Evolutionary conservation across 2,329 filamentous ascomycete species (phyloP), one percentile per base, ranked within the genome.

Genomic region (Neophaeococcomyces aloes): DNA sequence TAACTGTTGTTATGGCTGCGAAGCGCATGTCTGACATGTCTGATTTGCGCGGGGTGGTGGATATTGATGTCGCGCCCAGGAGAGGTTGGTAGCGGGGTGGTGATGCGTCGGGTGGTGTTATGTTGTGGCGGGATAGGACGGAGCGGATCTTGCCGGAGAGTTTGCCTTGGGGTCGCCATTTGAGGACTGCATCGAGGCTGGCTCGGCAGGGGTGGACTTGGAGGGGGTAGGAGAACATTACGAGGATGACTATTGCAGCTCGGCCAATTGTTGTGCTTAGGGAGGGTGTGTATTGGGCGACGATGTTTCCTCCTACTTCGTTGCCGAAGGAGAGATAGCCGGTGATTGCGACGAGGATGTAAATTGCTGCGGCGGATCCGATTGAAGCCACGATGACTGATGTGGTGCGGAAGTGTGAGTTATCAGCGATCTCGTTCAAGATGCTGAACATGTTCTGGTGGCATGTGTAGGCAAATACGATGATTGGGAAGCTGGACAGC

Each of bases 391-490:
- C 70, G 10, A 96, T 79, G 7, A 98, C 88, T 13, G 76, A 75
- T 1, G 86, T 81, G 6, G 89, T 82, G 49, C 82, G 82, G 56
- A 71, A 74, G 15, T 86, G 86, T 2, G 84, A 84, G 63, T 87
- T 86, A 59, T 94, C 81, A 46, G 78, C 74, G 53, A 98, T 86
- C 65, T 98, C 91, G 57, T 98, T 98, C 34, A 98, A 68, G 53
- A 98, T 94, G 8, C 89, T 94, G 62, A 98, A 98, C 91, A 98
- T 98, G 61, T 98, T 98, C 59, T 98, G 91, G 64, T 98, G 91
- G 61, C 91, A 98, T 1, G 91, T 98, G 62, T 96, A 98, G n/a
- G 89, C 91, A 70, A 98, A 98, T 2, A 98, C 86, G 45, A 96
- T 88, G 42, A 98, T 87, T 0, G 91, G 91, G 51, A 98, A 78